Evolutionary conservation across 2,329 filamentous ascomycete species (phyloP).

Genomic region (Pseudogymnoascus sp.): DNA sequence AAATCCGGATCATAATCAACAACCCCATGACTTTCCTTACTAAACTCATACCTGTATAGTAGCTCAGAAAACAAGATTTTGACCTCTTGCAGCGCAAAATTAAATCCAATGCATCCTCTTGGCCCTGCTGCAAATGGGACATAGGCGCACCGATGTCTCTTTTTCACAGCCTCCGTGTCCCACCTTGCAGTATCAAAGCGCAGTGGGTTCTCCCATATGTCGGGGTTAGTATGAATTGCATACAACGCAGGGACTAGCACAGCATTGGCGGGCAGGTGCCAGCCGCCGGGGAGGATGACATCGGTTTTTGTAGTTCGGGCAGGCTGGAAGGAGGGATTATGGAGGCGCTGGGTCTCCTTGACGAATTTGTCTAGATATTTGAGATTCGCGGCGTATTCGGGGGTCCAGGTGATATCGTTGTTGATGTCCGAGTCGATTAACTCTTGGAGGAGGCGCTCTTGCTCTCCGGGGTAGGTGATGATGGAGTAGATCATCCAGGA

Average conservation of each 20-base stretch:
- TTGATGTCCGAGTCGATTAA: slow-evolving; percentile 43
- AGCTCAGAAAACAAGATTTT: background rate
- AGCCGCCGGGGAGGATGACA: slow-evolving; percentile 53
- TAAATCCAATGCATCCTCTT: slow-evolving; percentile 49
- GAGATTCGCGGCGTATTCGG: slow-evolving; percentile 43
- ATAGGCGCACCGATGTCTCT: slow-evolving; percentile 45
- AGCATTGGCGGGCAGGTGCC: slow-evolving; percentile 45
- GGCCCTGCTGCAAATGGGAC: slow-evolving; percentile 53
- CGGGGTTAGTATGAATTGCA: background rate
- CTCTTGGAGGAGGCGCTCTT: slow-evolving; percentile 52
- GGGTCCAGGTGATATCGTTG: slow-evolving; percentile 38
- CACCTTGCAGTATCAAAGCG: slow-evolving; percentile 55
- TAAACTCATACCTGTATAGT: background rate
- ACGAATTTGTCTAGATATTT: slow-evolving; percentile 50
- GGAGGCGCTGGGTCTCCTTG: slow-evolving; percentile 54
- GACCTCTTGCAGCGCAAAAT: background rate
- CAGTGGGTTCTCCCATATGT: background rate
- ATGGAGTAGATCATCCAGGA: slow-evolving; percentile 53
- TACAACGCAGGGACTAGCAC: background rate
- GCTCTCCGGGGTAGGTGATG: slow-evolving; percentile 47
- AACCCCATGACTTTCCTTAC: background rate
- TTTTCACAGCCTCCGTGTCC: slow-evolving; percentile 48
- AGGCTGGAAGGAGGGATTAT: slow-evolving; percentile 57
- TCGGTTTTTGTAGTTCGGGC: slow-evolving; percentile 50
- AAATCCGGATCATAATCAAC: background rate